phyloP scores from a whole-genome alignment of 2,329 filamentous ascomycete genomes.

The Aaosphaeria pasadenensis region DNA sequence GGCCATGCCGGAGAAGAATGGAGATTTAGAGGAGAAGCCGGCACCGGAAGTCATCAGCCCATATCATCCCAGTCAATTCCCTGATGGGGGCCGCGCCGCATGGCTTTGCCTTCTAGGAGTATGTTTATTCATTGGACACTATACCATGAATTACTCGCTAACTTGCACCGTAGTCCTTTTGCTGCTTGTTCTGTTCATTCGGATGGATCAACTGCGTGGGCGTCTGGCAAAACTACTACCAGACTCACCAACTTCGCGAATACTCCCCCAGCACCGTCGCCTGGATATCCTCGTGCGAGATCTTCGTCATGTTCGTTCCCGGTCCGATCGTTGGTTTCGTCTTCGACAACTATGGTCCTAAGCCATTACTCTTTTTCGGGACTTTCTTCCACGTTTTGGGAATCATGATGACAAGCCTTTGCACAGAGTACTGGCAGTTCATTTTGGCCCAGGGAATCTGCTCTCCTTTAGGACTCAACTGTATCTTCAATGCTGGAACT shows the following conservation, averaged over 20 bases:
- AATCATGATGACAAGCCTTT: conserved; percentile 62
- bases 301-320: conserved; percentile 50
- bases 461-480: conserved; percentile 51
- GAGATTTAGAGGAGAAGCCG: conserved; percentile 1
- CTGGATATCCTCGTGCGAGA: conserved; percentile 46
- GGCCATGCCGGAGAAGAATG: conserved; percentile 1
- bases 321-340: conserved; percentile 63
- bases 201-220: conserved; percentile 46
- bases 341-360: conserved; percentile 63
- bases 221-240: conserved; percentile 48
- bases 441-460: conserved; percentile 54
- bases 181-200: conserved; percentile 14
- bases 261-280: conserved; percentile 41
- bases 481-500: conserved; percentile 52
- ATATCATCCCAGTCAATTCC: conserved; percentile 31
- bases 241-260: conserved; percentile 38
- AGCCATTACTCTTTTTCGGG: conserved; percentile 52
- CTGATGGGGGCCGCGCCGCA: conserved; percentile 37
- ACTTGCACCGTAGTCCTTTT: conserved; percentile 29
- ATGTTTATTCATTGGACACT: conserved; percentile 16
- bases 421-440: conserved; percentile 54
- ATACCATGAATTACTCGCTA: background rate
- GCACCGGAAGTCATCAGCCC: conserved; percentile 13
- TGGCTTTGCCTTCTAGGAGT: conserved; percentile 29
- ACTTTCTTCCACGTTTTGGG: conserved; percentile 58